Base-by-base conservation (phyloP, 352 stramenopile species). In the Aphanomyces astaci region DNA sequence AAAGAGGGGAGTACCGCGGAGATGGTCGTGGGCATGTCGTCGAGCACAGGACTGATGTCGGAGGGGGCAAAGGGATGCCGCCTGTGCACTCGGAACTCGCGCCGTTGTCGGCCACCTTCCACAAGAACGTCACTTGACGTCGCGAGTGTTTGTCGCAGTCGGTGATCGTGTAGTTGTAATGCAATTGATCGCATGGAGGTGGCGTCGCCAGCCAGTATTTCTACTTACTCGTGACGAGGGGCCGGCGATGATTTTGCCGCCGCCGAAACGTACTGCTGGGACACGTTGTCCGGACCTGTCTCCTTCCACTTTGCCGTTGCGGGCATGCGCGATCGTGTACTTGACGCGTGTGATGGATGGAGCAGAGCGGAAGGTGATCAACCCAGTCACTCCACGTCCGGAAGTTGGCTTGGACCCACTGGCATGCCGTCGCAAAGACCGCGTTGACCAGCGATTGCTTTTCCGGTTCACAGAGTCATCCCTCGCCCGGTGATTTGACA, bases 341-440 rank as follows among this genome's bases (percentile, higher is more conserved):
- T 63, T 15, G 4, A 82, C 72, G 45, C 83, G 70, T n/a, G 0
- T 31, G 19, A 1, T 78, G 65, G 9, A 84, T 71, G 1, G 68
- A 75, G 53, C 79, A 84, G 15, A 74, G 25, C 10, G 76, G 73
- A 3, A 83, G 2, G 9, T 68, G 75, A 1, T 82, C 71, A 2
- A 81, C 19, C 80, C 80, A 88, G 0, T 75, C 53, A n/a, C 62
- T 76, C 81, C 79, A 89, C 1, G 62, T 45, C n/a, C 75, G 72
- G 55, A 86, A 89, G 48, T 87, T 87, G 0, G 53, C 32, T 39
- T 77, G 77, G 15, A 86, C 64, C 78, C 78, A 89, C n/a, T 73
- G 73, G 60, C 79, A 89, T 1, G 79, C 75, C 0, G 79, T 73
- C 0, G 54, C 25, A 25, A 88, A 88, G 27, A 74, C 64, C 0